Evolutionary conservation across 2,329 filamentous ascomycete species (phyloP).

Genomic region (Grosmannia serpens): DNA sequence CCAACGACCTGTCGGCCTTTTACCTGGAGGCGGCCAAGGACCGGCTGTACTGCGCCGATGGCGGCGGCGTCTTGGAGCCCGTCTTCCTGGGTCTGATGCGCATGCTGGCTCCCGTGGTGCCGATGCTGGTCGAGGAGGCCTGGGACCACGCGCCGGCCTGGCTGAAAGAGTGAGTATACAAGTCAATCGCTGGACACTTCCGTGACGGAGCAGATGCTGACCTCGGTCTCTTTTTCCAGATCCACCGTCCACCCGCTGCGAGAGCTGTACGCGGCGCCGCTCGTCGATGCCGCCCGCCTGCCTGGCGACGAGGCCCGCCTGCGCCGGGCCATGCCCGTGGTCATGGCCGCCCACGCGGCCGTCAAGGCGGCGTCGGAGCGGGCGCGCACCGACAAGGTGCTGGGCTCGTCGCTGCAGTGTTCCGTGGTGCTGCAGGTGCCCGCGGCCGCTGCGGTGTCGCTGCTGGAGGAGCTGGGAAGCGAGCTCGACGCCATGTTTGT

Average conservation of each 20-base stretch:
- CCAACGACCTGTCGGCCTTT: constrained; percentile 76
- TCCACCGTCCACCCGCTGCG: constrained; percentile 28
- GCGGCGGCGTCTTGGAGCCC: constrained; percentile 49
- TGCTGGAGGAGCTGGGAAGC: constrained; percentile 25
- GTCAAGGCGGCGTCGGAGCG: constrained; percentile 68
- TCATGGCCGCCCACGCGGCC: constrained; percentile 48
- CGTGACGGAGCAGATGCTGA: constrained; percentile 19
- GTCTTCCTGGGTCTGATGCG: constrained; percentile 63
- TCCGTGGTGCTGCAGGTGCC: constrained; percentile 46
- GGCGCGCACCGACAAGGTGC: constrained; percentile 56
- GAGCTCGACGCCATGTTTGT: constrained; percentile 58
- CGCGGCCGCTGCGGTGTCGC: constrained; percentile 21
- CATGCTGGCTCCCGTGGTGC: constrained; percentile 72
- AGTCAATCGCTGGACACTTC: too few relatives aligned
- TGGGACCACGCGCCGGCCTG: constrained; percentile 65
- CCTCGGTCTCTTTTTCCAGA: too few relatives aligned
- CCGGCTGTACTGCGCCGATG: constrained; percentile 72
- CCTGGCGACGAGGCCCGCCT: constrained; percentile 27
- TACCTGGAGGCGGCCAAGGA: constrained; percentile 93
- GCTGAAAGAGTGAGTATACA: constrained; percentile 36
- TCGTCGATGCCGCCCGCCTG: constrained; percentile 30
- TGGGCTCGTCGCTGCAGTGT: constrained; percentile 74
- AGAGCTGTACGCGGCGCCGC: constrained; percentile 33
- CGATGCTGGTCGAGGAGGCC: constrained; percentile 75
- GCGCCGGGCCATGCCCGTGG: constrained; percentile 29